Evolutionary conservation across 768 basidiomycete genomes (phyloP).

Genomic region (Phanerochaete carnosa): DNA sequence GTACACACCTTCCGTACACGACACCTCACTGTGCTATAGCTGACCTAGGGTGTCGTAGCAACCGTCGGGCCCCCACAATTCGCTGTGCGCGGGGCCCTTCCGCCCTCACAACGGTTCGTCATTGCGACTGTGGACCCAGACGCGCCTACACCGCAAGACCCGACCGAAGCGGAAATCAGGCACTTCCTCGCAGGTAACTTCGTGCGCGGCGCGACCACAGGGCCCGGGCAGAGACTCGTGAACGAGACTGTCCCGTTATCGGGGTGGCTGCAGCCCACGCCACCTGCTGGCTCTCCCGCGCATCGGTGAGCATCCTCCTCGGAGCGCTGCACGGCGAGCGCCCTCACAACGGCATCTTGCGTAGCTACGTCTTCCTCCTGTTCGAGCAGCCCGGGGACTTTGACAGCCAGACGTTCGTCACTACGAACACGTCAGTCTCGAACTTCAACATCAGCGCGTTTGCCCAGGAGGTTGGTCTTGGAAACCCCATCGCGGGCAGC

Average conservation of each 20-base stretch:
- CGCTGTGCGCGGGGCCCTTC: slow-evolving; percentile 5
- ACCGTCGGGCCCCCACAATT: slow-evolving; percentile 16
- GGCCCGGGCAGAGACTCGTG: slow-evolving; percentile 15
- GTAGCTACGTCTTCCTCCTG: slow-evolving; percentile 28
- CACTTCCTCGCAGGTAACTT: slow-evolving; percentile 28
- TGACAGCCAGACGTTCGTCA: slow-evolving; percentile 16
- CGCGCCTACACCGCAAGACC: slow-evolving; percentile 30
- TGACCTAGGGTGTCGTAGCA: background rate
- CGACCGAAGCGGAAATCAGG: slow-evolving; percentile 25
- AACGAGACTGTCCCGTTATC: slow-evolving; percentile 29
- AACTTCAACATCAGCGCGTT: slow-evolving; percentile 32
- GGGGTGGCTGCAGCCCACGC: slow-evolving; percentile 28
- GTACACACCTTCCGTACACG: slow-evolving; percentile 1
- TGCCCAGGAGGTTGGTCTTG: slow-evolving; percentile 23
- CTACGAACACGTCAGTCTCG: slow-evolving; percentile 25
- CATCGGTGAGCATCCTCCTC: slow-evolving; percentile 24
- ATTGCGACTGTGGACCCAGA: slow-evolving; percentile 32
- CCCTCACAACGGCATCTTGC: background rate
- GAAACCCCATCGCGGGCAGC: slow-evolving; percentile 29
- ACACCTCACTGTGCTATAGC: background rate
- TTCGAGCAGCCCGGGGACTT: slow-evolving; percentile 29
- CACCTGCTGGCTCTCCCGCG: slow-evolving; percentile 28
- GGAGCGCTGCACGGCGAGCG: background rate
- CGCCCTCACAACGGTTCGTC: slow-evolving; percentile 21
- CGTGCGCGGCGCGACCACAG: slow-evolving; percentile 1